Evolutionary conservation across 2,329 filamentous ascomycete species (phyloP).

Genomic region (Pezicula rhizophila): DNA sequence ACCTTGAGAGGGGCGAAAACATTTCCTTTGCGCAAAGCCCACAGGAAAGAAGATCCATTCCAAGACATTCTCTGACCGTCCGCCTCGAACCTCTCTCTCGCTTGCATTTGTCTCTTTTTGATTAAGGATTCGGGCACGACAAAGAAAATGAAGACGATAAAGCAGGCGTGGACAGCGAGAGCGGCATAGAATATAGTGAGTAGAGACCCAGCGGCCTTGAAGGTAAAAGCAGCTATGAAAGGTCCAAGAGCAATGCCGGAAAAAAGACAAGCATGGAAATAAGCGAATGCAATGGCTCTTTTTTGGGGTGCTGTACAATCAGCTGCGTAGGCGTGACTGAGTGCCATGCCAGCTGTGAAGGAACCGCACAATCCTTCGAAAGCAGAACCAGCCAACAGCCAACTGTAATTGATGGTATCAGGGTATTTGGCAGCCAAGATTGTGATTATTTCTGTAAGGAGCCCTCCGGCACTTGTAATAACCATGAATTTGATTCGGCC

Average conservation of each 20-base stretch:
- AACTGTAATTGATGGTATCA: slow-evolving; percentile 66
- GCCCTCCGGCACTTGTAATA: slow-evolving; percentile 66
- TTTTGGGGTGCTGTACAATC: slow-evolving; percentile 80
- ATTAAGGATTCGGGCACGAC: slow-evolving; percentile 81
- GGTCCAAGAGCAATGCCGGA: slow-evolving; percentile 84
- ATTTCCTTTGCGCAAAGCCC: slow-evolving; percentile 46
- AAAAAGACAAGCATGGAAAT: slow-evolving; percentile 85
- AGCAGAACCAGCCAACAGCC: slow-evolving; percentile 69
- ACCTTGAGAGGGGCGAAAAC: slow-evolving; percentile 72
- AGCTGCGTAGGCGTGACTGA: slow-evolving; percentile 78
- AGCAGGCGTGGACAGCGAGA: slow-evolving; percentile 64
- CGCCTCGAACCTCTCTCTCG: slow-evolving; percentile 59
- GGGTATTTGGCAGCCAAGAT: slow-evolving; percentile 74
- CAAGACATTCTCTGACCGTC: slow-evolving; percentile 31
- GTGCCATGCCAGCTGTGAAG: slow-evolving; percentile 74
- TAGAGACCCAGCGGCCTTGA: slow-evolving; percentile 68
- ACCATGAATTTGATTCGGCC: slow-evolving; percentile 73
- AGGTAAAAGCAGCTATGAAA: slow-evolving; percentile 71
- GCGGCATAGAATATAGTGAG: slow-evolving; percentile 81
- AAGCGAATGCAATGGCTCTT: slow-evolving; percentile 79
- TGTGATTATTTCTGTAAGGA: slow-evolving; percentile 69
- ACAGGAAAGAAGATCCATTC: slow-evolving; percentile 19
- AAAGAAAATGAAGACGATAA: slow-evolving; percentile 66
- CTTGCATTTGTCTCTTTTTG: slow-evolving; percentile 61
- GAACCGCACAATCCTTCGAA: slow-evolving; percentile 83